Conservation (phyloP, 352 stramenopile species). For the Pythium vanterpoolii region DNA sequence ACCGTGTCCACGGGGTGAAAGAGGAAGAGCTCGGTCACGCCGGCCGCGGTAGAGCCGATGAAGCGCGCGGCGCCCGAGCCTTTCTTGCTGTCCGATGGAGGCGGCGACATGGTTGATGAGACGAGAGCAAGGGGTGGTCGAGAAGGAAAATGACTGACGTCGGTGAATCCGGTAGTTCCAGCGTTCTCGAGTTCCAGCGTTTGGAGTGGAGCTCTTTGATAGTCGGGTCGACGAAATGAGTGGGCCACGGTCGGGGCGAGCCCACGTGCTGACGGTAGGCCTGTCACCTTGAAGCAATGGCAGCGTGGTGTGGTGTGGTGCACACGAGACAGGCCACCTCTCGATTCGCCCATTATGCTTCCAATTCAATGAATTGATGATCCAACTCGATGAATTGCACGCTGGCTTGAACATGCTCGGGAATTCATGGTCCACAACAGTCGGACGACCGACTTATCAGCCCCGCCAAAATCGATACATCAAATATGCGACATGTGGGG, state of each 20-base stretch:
- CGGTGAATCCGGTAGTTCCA: background rate
- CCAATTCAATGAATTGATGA: constrained; percentile 9
- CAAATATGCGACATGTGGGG: constrained; percentile 4
- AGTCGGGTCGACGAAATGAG: constrained; percentile 1
- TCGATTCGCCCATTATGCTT: constrained; percentile 1
- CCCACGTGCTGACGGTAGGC: constrained; percentile 10
- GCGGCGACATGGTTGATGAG: constrained; percentile 43
- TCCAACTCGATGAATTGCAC: constrained; percentile 15
- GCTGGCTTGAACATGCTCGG: background rate
- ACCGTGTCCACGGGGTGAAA: constrained; percentile 96
- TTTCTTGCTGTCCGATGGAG: constrained; percentile 38
- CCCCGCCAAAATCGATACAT: constrained; percentile 1
- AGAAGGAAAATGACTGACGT: constrained; percentile 6
- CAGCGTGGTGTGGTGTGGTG: constrained; percentile 3
- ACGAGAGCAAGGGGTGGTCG: background rate
- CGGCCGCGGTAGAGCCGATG: constrained; percentile 89
- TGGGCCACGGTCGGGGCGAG: constrained; percentile 5
- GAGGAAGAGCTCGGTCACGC: constrained; percentile 92
- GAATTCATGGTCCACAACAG: too few relatives aligned
- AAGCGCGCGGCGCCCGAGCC: constrained; percentile 71
- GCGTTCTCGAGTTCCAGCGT: background rate
- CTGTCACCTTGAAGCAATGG: constrained; percentile 25
- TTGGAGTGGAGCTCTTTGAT: background rate
- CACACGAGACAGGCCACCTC: background rate
- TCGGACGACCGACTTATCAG: background rate